These are phyloP conservation scores for Davidsoniella virescens DNA, from an alignment of 2,329 filamentous ascomycete species.

Conservation along the genomic window DNA sequence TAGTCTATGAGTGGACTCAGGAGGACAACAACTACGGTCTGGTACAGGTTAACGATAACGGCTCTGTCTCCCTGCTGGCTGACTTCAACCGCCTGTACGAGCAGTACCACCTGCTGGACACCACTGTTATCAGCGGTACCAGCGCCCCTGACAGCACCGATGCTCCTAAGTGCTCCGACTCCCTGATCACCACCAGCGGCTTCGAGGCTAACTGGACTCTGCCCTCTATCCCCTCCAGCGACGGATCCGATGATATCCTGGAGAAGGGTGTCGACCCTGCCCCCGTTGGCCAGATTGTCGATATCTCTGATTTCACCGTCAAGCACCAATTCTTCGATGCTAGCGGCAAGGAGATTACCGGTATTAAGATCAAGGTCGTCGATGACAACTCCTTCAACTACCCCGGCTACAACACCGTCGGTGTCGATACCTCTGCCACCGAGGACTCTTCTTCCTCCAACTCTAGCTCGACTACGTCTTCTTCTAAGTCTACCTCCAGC, in stretches of 20 bases:
- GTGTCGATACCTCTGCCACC: constrained; percentile 11
- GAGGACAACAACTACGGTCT: constrained; percentile 52
- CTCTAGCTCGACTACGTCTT: constrained; percentile 2
- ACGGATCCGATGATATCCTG: constrained; percentile 55
- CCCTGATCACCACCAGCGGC: constrained; percentile 47
- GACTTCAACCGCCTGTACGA: constrained; percentile 60
- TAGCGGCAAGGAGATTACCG: constrained; percentile 25
- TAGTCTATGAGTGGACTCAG: constrained; percentile 69
- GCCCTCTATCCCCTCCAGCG: constrained; percentile 39
- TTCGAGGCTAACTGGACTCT: constrained; percentile 72
- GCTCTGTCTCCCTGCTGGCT: constrained; percentile 37
- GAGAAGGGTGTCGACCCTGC: constrained; percentile 54
- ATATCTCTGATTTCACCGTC: constrained; percentile 48
- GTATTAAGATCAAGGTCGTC: constrained; percentile 32
- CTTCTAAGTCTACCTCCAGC: constrained; percentile 2
- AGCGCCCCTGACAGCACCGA: constrained; percentile 32
- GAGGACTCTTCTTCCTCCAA: constrained; percentile 3
- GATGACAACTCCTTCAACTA: constrained; percentile 29
- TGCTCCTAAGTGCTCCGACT: constrained; percentile 46
- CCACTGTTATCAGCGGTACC: constrained; percentile 46
- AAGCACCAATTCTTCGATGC: constrained; percentile 25
- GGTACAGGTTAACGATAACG: constrained; percentile 42
- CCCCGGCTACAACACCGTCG: constrained; percentile 26
- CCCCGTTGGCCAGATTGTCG: constrained; percentile 50
- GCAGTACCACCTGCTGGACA: constrained; percentile 62